Evolutionary conservation across 305 asterid genomes (phyloP).

Genomic region (Andrographis paniculata): DNA sequence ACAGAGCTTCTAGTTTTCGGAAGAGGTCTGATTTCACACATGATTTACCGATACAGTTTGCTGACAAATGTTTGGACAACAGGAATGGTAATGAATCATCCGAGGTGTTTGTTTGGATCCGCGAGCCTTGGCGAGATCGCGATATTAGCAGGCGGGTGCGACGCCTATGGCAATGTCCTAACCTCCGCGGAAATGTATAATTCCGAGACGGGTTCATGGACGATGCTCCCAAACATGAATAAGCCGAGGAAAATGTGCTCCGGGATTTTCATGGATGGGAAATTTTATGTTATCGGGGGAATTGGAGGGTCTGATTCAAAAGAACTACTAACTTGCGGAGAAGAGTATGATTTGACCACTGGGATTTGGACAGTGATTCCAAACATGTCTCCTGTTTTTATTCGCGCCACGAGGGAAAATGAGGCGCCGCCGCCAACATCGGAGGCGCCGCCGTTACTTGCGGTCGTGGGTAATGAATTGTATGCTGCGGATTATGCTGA

Average conservation of each 20-base stretch:
- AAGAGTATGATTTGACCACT: slow-evolving; percentile 41
- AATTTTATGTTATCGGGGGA: slow-evolving; percentile 37
- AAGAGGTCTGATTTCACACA: slow-evolving; percentile 41
- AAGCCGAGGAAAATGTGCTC: slow-evolving; percentile 21
- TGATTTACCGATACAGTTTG: slow-evolving; percentile 47
- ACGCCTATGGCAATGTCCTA: slow-evolving; percentile 21
- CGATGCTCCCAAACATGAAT: slow-evolving; percentile 36
- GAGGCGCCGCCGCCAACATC: slow-evolving; percentile 17
- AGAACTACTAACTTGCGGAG: slow-evolving; percentile 46
- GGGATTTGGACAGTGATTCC: slow-evolving; percentile 43
- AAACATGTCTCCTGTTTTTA: slow-evolving; percentile 46
- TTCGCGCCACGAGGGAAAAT: slow-evolving; percentile 25
- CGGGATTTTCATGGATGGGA: too few species aligned
- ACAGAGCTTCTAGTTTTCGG: slow-evolving; percentile 69
- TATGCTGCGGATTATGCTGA: slow-evolving; percentile 40
- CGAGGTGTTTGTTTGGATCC: slow-evolving; percentile 57
- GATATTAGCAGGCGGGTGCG: slow-evolving; percentile 56
- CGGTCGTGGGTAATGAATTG: slow-evolving; percentile 42
- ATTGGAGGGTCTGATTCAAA: slow-evolving; percentile 38
- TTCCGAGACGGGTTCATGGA: slow-evolving; percentile 45
- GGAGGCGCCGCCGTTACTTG: slow-evolving; percentile 49
- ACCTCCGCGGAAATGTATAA: slow-evolving; percentile 47
- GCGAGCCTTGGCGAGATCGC: slow-evolving; percentile 55
- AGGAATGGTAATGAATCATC: slow-evolving; percentile 47
- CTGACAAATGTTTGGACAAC: slow-evolving; percentile 50